phyloP scores from a whole-genome alignment of 176 grass and related monocot species.

The Avena sativa region DNA sequence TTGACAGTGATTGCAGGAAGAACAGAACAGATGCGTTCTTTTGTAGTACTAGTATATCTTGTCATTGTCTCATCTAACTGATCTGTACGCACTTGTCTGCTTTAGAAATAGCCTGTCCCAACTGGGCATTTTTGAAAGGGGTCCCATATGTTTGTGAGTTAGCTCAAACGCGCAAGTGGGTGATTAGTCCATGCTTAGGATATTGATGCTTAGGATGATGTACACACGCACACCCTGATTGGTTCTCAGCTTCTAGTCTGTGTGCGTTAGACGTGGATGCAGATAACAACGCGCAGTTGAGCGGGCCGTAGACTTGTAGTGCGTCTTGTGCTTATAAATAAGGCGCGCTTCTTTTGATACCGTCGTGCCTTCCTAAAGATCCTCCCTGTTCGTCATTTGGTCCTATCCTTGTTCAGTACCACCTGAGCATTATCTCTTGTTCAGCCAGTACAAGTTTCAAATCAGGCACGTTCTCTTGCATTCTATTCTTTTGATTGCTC shows the following conservation, averaged over 20 bases:
- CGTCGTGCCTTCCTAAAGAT: neutral
- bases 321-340: slow-evolving; percentile 24
- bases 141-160: neutral
- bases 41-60: neutral
- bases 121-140: neutral
- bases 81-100: slow-evolving; percentile 24
- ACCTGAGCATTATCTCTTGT: slow-evolving; percentile 8
- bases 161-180: neutral
- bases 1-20: neutral
- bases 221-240: neutral
- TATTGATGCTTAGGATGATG: neutral
- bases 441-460: neutral
- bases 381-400: slow-evolving; percentile 32
- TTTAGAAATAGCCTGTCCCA: neutral
- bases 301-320: slow-evolving; percentile 3
- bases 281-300: neutral
- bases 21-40: too few species aligned
- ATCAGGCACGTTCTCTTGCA: slow-evolving; percentile 10
- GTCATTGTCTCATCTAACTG: neutral
- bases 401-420: slow-evolving; percentile 12
- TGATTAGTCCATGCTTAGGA: slow-evolving; percentile 13
- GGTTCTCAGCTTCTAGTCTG: neutral
- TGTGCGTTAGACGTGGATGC: slow-evolving; percentile 18
- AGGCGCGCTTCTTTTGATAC: neutral
- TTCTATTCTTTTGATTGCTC: slow-evolving; percentile 8